Evolutionary conservation across 192 early-diverging fungal species (phyloP).

Genomic region (Coemansia sp.): DNA sequence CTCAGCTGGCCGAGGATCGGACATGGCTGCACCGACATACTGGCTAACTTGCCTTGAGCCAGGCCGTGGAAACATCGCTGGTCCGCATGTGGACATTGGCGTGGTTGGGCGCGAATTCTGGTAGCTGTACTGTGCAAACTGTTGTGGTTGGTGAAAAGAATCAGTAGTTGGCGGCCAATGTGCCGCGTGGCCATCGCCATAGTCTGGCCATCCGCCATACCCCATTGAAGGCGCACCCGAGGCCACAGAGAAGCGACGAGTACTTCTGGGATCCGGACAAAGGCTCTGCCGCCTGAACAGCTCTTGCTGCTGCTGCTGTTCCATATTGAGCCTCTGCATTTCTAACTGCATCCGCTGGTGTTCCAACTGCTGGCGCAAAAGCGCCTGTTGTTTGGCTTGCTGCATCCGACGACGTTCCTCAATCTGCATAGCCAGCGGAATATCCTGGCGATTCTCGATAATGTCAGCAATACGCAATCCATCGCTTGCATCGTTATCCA

Average conservation of each 20-base stretch:
- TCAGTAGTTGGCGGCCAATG: conserved; percentile 24
- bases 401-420: conserved; percentile 44
- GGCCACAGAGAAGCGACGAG: conserved; percentile 2
- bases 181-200: conserved; percentile 7
- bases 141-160: background rate
- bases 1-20: conserved; percentile 6
- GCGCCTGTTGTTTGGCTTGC: conserved; percentile 43
- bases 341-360: conserved; percentile 38
- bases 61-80: background rate
- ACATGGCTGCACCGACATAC: background rate
- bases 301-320: conserved; percentile 45
- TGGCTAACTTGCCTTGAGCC: conserved; percentile 14
- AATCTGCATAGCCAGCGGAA: conserved; percentile 40
- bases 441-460: conserved; percentile 42
- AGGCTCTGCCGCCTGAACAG: conserved; percentile 49
- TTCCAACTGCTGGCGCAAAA: conserved; percentile 44
- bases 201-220: conserved; percentile 19
- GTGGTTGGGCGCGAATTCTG: conserved; percentile 14
- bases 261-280: conserved; percentile 15
- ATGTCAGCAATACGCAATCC: conserved; percentile 43
- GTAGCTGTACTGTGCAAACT: background rate
- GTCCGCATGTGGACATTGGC: conserved; percentile 4
- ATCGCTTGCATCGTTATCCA: conserved; percentile 39
- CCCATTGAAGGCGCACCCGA: conserved; percentile 3
- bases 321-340: conserved; percentile 16